Evolutionary conservation across 495 filamentous ascomycete genomes (phyloP), one percentile per base, ranked within the genome.

Genomic region (Aspergillus asperescens): DNA sequence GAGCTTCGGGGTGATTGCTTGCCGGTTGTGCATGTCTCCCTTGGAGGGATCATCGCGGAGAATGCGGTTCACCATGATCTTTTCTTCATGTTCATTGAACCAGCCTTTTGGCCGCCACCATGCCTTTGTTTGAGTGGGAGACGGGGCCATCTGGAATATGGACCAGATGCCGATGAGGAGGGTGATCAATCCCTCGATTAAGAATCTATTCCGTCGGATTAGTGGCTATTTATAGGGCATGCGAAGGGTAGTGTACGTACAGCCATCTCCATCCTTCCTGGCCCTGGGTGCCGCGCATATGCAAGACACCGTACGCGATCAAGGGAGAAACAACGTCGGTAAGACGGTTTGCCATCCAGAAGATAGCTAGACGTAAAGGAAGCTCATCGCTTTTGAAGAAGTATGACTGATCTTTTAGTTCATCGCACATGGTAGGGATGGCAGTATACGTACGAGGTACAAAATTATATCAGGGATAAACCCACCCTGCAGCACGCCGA

Each of bases 41-140:
- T 88, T 87, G 28, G 73, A 77, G 0, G 86, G 86, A 57, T 89
- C 85, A 40, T 88, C 86, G 13, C 84, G 76, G 5, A 89, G 64
- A 8, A 88, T 74, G 5, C 86, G 76, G 55, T 86, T 90, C 8
- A 87, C 84, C 18, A 89, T 81, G 58, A 89, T 88, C 7, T 67
- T 75, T 55, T 84, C 81, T 55, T 88, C 82, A 1, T 75, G 66
- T 39, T 82, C 80, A 0, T 69, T 77, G 56, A 87, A 88, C 77
- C 81, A 88, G 0, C 85, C 86, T 44, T 79, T 81, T 3, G 83
- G 82, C 27, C 82, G 74, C 58, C 83, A 81, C 74, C 76, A 80
- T 34, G 75, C 82, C 22, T 67, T 68, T 0, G 86, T 89, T 55
- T 83, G 77, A 4, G 65, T 70, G 2, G 72, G 66, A 7, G 67